A percentile compares a stretch with the other conserved stretches of the same genome.
These are phyloP conservation scores for Euryodendron excelsum DNA, from an alignment of 148 eudicot species.

Conservation along the genomic window DNA sequence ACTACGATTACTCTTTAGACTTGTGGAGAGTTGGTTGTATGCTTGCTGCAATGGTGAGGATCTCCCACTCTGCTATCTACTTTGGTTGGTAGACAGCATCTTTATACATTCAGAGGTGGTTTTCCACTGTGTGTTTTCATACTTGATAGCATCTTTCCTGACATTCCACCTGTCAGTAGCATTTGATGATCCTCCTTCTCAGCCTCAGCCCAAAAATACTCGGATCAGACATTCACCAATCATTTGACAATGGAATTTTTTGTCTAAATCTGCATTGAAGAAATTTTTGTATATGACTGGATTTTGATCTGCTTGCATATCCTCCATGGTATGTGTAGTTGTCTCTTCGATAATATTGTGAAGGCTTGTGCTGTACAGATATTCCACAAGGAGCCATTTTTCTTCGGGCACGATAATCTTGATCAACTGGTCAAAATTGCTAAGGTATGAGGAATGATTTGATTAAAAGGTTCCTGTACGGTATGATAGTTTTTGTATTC, in stretches of 20 bases:
- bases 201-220: neutral
- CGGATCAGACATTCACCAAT: neutral
- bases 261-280: too few relatives aligned
- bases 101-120: neutral
- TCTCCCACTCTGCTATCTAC: slow-evolving; percentile 6
- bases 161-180: neutral
- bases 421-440: slow-evolving; percentile 98
- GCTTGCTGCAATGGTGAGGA: slow-evolving; percentile 98
- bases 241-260: too few relatives aligned
- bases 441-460: slow-evolving; percentile 46
- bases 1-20: slow-evolving; percentile 96
- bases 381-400: slow-evolving; percentile 96
- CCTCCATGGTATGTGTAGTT: neutral
- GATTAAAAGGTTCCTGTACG: neutral
- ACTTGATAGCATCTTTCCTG: too few relatives aligned
- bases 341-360: slow-evolving; percentile 12
- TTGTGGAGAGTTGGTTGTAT: slow-evolving; percentile 98
- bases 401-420: slow-evolving; percentile 94
- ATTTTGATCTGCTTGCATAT: slow-evolving; percentile 17
- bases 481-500: neutral
- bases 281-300: slow-evolving; percentile 4
- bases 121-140: neutral
- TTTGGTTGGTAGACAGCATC: neutral
- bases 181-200: neutral
- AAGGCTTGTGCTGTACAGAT: slow-evolving; percentile 51